Percentiles rank a stretch among this genome's conserved stretches.
phyloP scores from a whole-genome alignment of 257 asterid genomes.

The Agastache rugosa region DNA sequence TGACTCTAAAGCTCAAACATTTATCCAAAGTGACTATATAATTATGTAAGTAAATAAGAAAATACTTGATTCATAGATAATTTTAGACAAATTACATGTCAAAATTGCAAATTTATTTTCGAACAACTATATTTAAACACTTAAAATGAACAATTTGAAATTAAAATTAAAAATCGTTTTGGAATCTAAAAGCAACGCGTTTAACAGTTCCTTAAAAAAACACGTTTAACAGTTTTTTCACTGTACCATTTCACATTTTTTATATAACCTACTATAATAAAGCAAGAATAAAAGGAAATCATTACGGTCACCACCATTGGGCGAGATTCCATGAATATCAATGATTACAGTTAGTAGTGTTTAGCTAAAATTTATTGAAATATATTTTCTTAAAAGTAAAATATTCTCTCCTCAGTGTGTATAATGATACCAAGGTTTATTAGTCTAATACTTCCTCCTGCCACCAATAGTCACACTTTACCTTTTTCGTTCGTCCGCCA shows the following conservation, averaged over 20 bases:
- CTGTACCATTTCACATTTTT: neutral
- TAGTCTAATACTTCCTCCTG: no score
- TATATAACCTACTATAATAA: neutral
- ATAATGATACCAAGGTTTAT: no score
- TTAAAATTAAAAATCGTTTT: neutral
- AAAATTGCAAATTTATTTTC: neutral
- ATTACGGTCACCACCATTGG: neutral
- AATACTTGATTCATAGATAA: no score
- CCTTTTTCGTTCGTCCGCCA: no score
- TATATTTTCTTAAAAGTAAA: neutral
- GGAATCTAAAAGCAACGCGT: neutral
- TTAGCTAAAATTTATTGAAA: neutral
- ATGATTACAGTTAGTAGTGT: neutral
- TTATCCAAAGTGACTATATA: no score
- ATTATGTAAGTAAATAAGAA: no score
- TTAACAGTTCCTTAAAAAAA: neutral
- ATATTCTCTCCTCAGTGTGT: neutral
- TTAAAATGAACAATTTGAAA: neutral
- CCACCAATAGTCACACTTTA: no score
- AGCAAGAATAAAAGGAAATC: neutral
- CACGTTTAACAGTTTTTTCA: neutral
- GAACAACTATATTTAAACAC: neutral
- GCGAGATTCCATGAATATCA: neutral
- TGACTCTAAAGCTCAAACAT: no score
- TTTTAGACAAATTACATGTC: neutral